Base-by-base conservation (phyloP, 352 stramenopile species). In the Phytophthora citrophthora region DNA sequence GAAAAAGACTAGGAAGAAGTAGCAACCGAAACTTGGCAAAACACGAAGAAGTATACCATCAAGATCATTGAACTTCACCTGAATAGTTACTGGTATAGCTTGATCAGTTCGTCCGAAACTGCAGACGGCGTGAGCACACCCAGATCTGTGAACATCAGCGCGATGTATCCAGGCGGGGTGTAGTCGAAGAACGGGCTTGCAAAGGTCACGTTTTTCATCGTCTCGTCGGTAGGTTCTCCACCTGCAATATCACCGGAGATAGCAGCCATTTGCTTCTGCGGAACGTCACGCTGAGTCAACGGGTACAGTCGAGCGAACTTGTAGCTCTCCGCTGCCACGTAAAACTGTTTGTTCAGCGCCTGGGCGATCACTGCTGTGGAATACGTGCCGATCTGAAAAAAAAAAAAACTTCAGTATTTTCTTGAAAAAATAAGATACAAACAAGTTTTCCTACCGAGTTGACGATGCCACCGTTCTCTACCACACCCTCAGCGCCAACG, bases 241-340 rank as follows among this genome's bases (percentile, higher is more conserved):
- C 64, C 57, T 16, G 70, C 67, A 36, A 78, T 71, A 7, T 66
- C 59, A 15, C 64, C 56, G 5, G 72, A 71, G 15, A 83, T 74
- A 13, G 74, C 68, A 63, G 70, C 68, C 69, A 86, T 89, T 24
- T 88, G 74, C 57, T 81, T 90, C 58, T 94, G 81, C 20, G 93
- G 89, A 27, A 99, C 79, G 77, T 99, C 97, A 41, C 86, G 77
- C 79, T 99, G 97, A 54, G 94, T 98, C 47, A 99, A 73, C n/a
- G 97, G 97, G 76, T 98, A 99, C 55, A 99, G 73, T 27, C 97
- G 93, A 23, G 96, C 96, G 79, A 99, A 99, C 69, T 99, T 99
- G 81, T 99, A 99, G 66, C 90, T 98, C 77, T 99, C 97, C 4
- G 96, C 96, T 0, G 97, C 97, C 13, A 99, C 97, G 85, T 99